Evolutionary conservation across 1,284 basidiomycete genomes (phyloP), one percentile per base, ranked within the genome.

Genomic region (Grifola frondosa): DNA sequence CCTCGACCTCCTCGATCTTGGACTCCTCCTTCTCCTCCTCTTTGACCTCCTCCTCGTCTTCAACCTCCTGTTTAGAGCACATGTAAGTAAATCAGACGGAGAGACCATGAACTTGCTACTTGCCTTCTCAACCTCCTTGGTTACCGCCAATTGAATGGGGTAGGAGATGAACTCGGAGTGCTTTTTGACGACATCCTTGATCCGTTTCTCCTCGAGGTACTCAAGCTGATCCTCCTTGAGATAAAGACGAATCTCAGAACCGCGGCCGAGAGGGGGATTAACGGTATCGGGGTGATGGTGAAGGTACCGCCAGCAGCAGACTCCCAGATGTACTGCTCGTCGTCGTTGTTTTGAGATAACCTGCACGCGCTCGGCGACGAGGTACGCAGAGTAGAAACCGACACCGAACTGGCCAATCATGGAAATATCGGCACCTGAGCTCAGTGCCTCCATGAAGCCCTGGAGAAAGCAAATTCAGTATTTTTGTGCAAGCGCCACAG

Each of bases 91-190:
- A 19, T 32, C 36, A 23, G 12, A 37, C 21, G 31, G 12, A 35
- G 28, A 13, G 23, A 44, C 17, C 21, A 28, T 9, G 13, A 15
- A 25, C 45, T 7, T 15, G n/a, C 15, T 10, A 66, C 77, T 21
- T 48, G 84, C 88, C 86, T 93, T 95, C 80, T 99, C 97, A 49
- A 97, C 91, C 78, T 99, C 96, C 84, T 99, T 99, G 67, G 92
- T 94, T 54, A 97, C 94, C 42, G 92, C 92, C 57, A 99, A 84
- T 71, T 99, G 95, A 65, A 99, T 99, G 56, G 96, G 97, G 79
- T 99, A 99, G 37, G 96, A 98, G 75, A 99, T 99, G 79, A 99
- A 99, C 76, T 99, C 96, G 64, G 97, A 99, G 83, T 99, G 97
- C 82, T 99, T 99, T 85, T 99, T 99, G 70, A 99, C 96, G 57